Evolutionary conservation across 768 basidiomycete genomes (phyloP).

Genomic region (Fomitopsis serialis): DNA sequence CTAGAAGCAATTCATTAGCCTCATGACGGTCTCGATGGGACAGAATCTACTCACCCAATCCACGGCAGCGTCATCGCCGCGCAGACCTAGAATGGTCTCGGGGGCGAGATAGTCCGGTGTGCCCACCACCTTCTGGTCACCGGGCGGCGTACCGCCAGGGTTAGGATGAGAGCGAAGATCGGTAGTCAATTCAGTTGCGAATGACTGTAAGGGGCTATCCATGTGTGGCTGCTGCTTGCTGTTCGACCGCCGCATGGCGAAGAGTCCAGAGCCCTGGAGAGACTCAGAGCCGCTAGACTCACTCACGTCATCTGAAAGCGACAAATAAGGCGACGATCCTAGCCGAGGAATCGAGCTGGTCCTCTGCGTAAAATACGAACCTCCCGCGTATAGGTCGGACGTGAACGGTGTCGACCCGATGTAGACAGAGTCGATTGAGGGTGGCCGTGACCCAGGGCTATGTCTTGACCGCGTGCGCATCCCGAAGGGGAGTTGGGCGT

Average conservation of each 20-base stretch:
- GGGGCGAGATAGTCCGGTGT: slow-evolving; percentile 98
- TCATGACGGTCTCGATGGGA: slow-evolving; percentile 7
- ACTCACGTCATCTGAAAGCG: slow-evolving; percentile 72
- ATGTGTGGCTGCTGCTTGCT: slow-evolving; percentile 34
- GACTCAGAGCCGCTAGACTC: slow-evolving; percentile 89
- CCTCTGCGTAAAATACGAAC: slow-evolving; percentile 80
- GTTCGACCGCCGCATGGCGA: slow-evolving; percentile 39
- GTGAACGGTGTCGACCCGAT: slow-evolving; percentile 74
- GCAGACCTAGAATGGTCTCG: slow-evolving; percentile 90
- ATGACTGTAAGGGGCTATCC: slow-evolving; percentile 83
- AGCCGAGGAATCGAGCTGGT: slow-evolving; percentile 51
- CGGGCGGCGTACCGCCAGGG: slow-evolving; percentile 64
- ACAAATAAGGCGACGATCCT: slow-evolving; percentile 62
- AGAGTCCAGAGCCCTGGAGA: slow-evolving; percentile 41
- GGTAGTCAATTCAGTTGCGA: slow-evolving; percentile 79
- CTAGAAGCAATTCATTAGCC: slow-evolving; percentile 36
- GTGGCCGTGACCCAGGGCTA: slow-evolving; percentile 72
- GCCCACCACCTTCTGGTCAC: slow-evolving; percentile 92
- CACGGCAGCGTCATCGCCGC: slow-evolving; percentile 91
- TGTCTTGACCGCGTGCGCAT: slow-evolving; percentile 42
- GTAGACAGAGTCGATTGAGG: slow-evolving; percentile 76
- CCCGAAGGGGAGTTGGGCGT: slow-evolving; percentile 34
- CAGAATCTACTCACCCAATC: slow-evolving; percentile 75
- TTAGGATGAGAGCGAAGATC: slow-evolving; percentile 77
- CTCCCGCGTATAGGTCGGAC: slow-evolving; percentile 45